Evolutionary conservation across 805 yeast genomes (phyloP).

Genomic region (Wickerhamiella parazyma): DNA sequence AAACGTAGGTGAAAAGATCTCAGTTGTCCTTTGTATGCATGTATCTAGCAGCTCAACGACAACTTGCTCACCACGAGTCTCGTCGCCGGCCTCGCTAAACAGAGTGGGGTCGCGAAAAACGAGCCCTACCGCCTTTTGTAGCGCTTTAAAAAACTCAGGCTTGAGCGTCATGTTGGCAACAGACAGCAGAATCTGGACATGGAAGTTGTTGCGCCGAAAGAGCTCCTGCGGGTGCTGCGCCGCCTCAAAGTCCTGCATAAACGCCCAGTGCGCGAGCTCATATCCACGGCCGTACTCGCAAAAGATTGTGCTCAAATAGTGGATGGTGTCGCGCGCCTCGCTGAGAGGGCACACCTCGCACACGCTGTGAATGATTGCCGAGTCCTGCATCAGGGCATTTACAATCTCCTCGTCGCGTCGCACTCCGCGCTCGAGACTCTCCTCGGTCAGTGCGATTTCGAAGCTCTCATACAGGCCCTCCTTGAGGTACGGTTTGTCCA

Average conservation of each 20-base stretch:
- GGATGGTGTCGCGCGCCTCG: background rate
- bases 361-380: background rate
- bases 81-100: background rate
- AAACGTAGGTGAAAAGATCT: background rate
- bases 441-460: background rate
- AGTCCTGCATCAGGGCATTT: background rate
- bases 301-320: background rate
- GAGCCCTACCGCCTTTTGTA: background rate
- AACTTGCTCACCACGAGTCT: background rate
- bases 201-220: conserved; percentile 4
- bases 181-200: conserved; percentile 1
- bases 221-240: conserved; percentile 5
- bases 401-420: conserved; percentile 1
- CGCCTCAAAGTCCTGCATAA: background rate
- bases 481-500: background rate
- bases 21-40: background rate
- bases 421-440: background rate
- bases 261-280: conserved; percentile 6
- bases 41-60: background rate
- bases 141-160: background rate
- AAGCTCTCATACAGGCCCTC: conserved; percentile 4
- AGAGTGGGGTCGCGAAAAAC: conserved; percentile 1
- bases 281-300: background rate
- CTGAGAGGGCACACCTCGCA: conserved; percentile 6
- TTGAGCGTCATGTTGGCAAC: background rate